These are phyloP conservation scores for Stylonectria norvegica DNA, from an alignment of 2,329 filamentous ascomycete species.

Conservation along the genomic window DNA sequence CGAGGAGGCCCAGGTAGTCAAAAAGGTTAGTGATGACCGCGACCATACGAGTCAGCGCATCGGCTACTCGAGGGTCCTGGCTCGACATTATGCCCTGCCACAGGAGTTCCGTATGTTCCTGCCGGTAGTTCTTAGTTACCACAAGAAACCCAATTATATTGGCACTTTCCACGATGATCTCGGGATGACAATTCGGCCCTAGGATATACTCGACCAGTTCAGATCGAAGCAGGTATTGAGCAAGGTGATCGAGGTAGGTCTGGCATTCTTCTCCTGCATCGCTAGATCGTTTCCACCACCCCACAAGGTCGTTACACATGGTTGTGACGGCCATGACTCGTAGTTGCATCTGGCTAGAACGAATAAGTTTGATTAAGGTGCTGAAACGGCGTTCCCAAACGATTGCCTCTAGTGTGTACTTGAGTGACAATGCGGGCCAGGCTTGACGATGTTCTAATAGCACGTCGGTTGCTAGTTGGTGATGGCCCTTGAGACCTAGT, in stretches of 20 bases:
- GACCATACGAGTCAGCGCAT: conserved; percentile 71
- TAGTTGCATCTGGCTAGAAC: conserved; percentile 85
- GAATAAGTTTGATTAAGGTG: conserved; percentile 67
- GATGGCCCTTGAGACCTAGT: conserved; percentile 36
- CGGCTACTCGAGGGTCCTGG: conserved; percentile 79
- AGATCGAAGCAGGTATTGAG: conserved; percentile 64
- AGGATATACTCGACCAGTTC: conserved; percentile 82
- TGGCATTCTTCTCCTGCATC: conserved; percentile 50
- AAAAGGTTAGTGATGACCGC: conserved; percentile 47
- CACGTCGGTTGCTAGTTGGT: conserved; percentile 32
- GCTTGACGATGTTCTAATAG: conserved; percentile 23
- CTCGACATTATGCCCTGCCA: conserved; percentile 81
- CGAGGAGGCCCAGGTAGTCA: conserved; percentile 50
- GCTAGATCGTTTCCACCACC: conserved; percentile 53
- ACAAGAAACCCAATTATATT: conserved; percentile 87
- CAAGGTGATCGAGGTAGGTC: conserved; percentile 62
- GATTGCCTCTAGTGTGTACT: conserved; percentile 48
- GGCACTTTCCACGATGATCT: conserved; percentile 74
- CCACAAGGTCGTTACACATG: conserved; percentile 69
- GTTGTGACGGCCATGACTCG: conserved; percentile 73
- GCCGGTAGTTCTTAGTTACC: conserved; percentile 70
- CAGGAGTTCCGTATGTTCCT: conserved; percentile 70
- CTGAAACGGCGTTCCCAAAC: conserved; percentile 66
- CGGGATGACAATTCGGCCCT: conserved; percentile 86
- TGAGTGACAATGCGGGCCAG: conserved; percentile 37